Evolutionary conservation across 179 eudicot species (phyloP).

Genomic region (Patellifolia procumbens): DNA sequence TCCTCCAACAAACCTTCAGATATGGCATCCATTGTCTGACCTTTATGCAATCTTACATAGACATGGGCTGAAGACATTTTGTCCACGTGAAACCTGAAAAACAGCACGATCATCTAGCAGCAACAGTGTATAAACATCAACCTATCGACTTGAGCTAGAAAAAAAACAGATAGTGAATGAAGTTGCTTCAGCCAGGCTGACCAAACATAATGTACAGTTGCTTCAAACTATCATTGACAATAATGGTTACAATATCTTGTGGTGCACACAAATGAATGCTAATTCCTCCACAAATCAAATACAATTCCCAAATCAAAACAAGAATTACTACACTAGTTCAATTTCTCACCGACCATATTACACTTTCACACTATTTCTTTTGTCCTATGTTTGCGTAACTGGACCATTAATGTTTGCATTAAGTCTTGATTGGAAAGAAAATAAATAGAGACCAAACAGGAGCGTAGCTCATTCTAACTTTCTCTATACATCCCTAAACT

Average conservation of each 20-base stretch:
- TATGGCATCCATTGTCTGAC: conserved; percentile 90
- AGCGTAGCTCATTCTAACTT: neutral
- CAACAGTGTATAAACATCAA: neutral
- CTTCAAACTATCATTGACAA: neutral
- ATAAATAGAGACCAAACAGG: neutral
- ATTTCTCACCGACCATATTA: neutral
- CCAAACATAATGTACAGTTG: neutral
- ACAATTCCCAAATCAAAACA: neutral
- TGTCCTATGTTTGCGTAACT: neutral
- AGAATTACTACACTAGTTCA: neutral
- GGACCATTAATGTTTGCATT: neutral
- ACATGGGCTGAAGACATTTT: conserved; percentile 99
- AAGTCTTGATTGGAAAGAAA: neutral
- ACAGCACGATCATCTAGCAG: neutral
- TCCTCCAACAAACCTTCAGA: conserved; percentile 93
- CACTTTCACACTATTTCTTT: neutral
- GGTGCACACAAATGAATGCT: neutral
- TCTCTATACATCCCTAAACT: neutral
- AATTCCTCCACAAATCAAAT: neutral
- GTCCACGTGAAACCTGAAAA: conserved; percentile 95
- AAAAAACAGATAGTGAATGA: neutral
- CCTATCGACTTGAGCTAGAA: neutral
- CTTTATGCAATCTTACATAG: conserved; percentile 84
- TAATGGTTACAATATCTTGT: neutral
- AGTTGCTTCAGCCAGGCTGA: neutral